phyloP scores from a whole-genome alignment of 768 basidiomycete genomes.

The Russula griseocarnosa region DNA sequence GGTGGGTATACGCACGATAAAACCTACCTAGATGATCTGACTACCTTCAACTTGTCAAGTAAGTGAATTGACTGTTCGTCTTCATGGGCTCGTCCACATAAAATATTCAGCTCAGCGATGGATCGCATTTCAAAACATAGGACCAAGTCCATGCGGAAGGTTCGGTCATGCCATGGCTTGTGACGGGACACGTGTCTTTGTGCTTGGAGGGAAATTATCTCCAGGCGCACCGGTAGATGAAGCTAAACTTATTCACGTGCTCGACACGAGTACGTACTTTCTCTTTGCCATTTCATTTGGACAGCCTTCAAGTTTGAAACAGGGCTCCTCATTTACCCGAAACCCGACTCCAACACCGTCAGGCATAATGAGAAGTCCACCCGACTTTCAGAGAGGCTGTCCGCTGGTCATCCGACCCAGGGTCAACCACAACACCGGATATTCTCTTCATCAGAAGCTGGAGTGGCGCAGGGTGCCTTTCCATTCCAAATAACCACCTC shows the following conservation, averaged over 20 bases:
- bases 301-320: constrained; percentile 6
- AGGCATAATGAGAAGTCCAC: too few species aligned
- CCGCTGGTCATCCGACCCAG: too few species aligned
- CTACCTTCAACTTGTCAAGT: constrained; percentile 98
- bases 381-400: too few species aligned
- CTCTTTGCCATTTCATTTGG: background rate
- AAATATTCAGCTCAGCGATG: constrained; percentile 76
- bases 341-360: too few species aligned
- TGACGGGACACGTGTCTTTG: constrained; percentile 81
- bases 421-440: too few species aligned
- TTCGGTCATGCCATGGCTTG: constrained; percentile 99
- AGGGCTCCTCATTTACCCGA: constrained; percentile 95
- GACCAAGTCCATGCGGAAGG: constrained; percentile 84
- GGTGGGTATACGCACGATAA: constrained; percentile 96
- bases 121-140: constrained; percentile 99
- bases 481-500: constrained; percentile 33
- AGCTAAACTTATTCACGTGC: constrained; percentile 72
- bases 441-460: constrained; percentile 36
- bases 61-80: constrained; percentile 37
- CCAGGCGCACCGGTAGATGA: constrained; percentile 71
- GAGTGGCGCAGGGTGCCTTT: too few species aligned
- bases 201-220: constrained; percentile 92
- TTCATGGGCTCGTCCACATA: background rate
- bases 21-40: constrained; percentile 88
- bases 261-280: constrained; percentile 82